Evolutionary conservation across 2,329 filamentous ascomycete species (phyloP).

Genomic region (Colletotrichum higginsianum): DNA sequence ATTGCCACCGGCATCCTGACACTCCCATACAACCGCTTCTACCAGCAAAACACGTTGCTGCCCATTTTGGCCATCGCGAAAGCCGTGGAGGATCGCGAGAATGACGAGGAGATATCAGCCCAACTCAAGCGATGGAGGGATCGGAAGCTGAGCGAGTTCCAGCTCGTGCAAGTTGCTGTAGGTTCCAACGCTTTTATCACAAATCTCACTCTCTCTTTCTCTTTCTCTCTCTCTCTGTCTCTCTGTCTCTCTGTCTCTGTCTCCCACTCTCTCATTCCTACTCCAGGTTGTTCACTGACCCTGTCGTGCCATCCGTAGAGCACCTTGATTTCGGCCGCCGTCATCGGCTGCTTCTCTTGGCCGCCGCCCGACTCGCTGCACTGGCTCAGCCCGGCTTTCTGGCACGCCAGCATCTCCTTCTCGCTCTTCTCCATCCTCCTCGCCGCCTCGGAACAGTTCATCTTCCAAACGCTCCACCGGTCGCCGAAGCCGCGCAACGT

Average conservation of each 20-base stretch:
- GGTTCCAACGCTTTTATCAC: not conserved
- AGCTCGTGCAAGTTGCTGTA: conserved; percentile 46
- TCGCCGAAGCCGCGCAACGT: conserved; percentile 36
- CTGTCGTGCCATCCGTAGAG: conserved; percentile 28
- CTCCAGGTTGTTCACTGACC: conserved; percentile 1
- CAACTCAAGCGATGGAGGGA: conserved; percentile 44
- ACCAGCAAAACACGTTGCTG: conserved; percentile 47
- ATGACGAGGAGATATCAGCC: conserved; percentile 37
- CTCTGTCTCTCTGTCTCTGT: no score
- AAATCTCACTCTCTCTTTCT: no score
- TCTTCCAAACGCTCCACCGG: conserved; percentile 46
- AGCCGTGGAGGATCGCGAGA: conserved; percentile 33
- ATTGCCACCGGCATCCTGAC: conserved; percentile 44
- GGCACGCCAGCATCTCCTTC: conserved; percentile 47
- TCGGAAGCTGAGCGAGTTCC: conserved; percentile 46
- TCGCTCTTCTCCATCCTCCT: conserved; percentile 48
- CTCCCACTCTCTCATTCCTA: not conserved
- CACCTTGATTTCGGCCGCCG: conserved; percentile 47
- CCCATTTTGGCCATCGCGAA: conserved; percentile 45
- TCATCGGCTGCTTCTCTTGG: conserved; percentile 50
- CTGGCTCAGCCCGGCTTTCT: conserved; percentile 46
- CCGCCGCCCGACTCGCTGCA: conserved; percentile 42
- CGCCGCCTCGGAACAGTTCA: conserved; percentile 48
- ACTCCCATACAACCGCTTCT: conserved; percentile 48
- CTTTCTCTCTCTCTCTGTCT: no score